Conservation (phyloP, 2,329 filamentous ascomycete genomes). For the Penicillium decumbens region DNA sequence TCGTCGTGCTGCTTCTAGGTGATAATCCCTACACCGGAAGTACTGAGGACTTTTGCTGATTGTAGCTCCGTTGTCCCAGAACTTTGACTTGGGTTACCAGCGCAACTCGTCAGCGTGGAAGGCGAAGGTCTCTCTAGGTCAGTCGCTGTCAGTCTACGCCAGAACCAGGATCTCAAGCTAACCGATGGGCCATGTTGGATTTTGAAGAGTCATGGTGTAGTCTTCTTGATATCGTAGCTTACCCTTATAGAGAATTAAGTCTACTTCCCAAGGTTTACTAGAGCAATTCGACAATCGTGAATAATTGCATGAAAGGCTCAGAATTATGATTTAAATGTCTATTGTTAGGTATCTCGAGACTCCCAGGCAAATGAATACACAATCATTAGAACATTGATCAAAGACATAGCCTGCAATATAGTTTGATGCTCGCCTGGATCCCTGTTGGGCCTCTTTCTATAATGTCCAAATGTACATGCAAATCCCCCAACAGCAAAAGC, state of each 20-base stretch:
- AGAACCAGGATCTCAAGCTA: neutral
- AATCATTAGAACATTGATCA: slow-evolving; percentile 19
- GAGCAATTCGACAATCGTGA: too few relatives aligned
- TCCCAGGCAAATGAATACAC: slow-evolving; percentile 12
- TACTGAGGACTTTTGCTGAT: too few relatives aligned
- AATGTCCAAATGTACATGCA: slow-evolving; percentile 24
- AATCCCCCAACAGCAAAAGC: slow-evolving; percentile 14
- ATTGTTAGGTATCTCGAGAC: slow-evolving; percentile 15
- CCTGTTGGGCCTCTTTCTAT: slow-evolving; percentile 16
- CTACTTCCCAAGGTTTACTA: too few relatives aligned
- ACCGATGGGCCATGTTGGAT: neutral
- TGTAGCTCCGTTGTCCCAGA: too few relatives aligned
- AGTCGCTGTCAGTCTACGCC: neutral
- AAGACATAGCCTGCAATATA: slow-evolving; percentile 10
- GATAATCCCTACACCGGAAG: too few relatives aligned
- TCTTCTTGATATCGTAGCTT: neutral
- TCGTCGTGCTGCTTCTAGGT: too few relatives aligned
- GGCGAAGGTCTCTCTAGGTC: neutral
- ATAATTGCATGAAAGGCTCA: neutral
- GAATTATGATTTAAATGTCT: slow-evolving; percentile 7
- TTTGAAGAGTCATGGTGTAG: neutral
- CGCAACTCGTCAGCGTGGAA: too few relatives aligned
- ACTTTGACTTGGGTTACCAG: neutral
- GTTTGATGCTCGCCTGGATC: slow-evolving; percentile 10
- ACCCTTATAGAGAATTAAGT: neutral